These are phyloP conservation scores for Coelastrella sp. DNA, from an alignment of 139 green algal species.

Conservation along the genomic window DNA sequence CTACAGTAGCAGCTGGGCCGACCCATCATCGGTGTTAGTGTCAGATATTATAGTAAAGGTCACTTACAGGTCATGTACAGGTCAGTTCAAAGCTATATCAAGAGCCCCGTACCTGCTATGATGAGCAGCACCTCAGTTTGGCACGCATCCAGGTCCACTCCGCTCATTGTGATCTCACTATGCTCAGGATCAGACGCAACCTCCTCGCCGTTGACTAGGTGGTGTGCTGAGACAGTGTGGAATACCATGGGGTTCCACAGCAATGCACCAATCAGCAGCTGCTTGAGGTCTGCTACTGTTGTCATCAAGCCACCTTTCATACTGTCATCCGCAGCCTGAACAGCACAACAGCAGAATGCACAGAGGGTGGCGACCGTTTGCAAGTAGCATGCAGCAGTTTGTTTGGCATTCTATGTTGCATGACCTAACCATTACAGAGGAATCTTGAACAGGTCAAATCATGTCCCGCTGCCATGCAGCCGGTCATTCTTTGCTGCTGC, in stretches of 20 bases:
- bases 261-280: constrained; percentile 36
- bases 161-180: constrained; percentile 13
- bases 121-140: constrained; percentile 39
- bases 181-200: constrained; percentile 23
- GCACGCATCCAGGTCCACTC: not conserved
- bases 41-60: no score
- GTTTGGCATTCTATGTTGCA: no score
- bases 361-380: not conserved
- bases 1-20: no score
- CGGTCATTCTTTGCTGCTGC: no score
- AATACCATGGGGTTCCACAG: constrained; percentile 23
- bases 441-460: no score
- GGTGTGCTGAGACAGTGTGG: not conserved
- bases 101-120: not conserved
- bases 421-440: no score
- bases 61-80: no score
- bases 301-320: constrained; percentile 27
- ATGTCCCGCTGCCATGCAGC: no score
- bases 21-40: no score
- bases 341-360: not conserved
- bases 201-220: constrained; percentile 20
- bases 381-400: not conserved
- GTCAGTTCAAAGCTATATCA: no score
- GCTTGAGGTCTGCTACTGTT: constrained; percentile 36
- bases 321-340: constrained; percentile 28